phyloP scores from a whole-genome alignment of 106 monocot species.

The Platanthera guangdongensis region DNA sequence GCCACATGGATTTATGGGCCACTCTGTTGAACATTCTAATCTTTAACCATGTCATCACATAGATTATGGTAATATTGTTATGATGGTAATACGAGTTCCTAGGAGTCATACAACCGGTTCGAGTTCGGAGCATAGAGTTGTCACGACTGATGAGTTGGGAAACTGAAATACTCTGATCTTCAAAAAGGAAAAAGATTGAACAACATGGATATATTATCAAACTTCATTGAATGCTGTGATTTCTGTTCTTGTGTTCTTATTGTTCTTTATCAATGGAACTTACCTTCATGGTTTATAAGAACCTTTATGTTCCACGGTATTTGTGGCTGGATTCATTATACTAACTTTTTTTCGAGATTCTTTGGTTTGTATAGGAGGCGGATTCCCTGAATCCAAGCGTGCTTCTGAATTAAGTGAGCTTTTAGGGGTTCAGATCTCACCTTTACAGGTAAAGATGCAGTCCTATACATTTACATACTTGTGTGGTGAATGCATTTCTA shows the following conservation, averaged over 20 bases:
- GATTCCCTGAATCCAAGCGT: slow-evolving; percentile 74
- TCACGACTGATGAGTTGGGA: no score
- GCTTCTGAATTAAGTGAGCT: slow-evolving; percentile 69
- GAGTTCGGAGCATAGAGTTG: no score
- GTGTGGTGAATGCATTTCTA: neutral
- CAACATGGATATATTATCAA: no score
- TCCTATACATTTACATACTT: slow-evolving; percentile 3
- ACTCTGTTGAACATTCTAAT: no score
- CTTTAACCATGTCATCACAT: no score
- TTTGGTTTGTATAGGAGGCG: slow-evolving; percentile 53
- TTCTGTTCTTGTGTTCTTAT: neutral
- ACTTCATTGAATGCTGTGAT: neutral
- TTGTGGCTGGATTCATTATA: neutral
- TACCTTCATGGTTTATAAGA: neutral
- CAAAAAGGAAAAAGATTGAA: no score
- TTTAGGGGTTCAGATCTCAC: slow-evolving; percentile 60
- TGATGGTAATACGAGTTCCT: no score
- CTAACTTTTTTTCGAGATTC: neutral
- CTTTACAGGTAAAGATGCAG: slow-evolving; percentile 52
- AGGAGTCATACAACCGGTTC: no score
- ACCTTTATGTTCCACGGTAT: neutral
- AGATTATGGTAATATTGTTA: no score
- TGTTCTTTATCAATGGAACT: neutral
- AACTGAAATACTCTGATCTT: no score
- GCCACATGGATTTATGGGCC: no score